Percentiles rank a stretch among this genome's conserved stretches.
Evolutionary conservation across 768 basidiomycete genomes (phyloP).

Genomic region (Russula compacta): DNA sequence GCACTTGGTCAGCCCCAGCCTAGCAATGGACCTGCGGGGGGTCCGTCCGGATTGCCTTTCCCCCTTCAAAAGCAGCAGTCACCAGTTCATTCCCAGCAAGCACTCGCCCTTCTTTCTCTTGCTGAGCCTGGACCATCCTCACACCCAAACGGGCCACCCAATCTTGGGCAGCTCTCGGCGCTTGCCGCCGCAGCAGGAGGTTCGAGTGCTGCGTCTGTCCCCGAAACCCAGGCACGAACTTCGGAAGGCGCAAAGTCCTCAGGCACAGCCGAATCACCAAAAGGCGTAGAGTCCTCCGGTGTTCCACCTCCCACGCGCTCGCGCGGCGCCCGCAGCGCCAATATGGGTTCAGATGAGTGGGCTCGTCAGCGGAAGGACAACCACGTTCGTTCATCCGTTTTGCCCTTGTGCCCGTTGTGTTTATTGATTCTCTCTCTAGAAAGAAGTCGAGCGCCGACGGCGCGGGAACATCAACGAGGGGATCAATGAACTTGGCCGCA

Average conservation of each 20-base stretch:
- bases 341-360: conserved; percentile 74
- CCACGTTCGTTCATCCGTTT: conserved; percentile 41
- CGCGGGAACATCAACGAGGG: conserved; percentile 96
- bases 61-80: conserved; percentile 5
- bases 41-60: conserved; percentile 15
- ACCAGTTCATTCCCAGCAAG: conserved; percentile 9
- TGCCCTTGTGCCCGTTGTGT: neutral
- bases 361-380: conserved; percentile 73
- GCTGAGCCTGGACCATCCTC: conserved; percentile 66
- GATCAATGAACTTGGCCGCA: conserved; percentile 82
- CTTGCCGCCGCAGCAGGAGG: conserved; percentile 20
- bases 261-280: neutral
- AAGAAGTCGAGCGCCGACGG: conserved; percentile 95
- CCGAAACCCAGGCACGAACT: neutral
- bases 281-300: conserved; percentile 3
- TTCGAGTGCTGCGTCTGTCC: neutral
- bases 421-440: conserved; percentile 40
- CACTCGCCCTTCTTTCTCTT: conserved; percentile 28
- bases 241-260: conserved; percentile 20
- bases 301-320: conserved; percentile 23
- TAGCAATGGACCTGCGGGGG: conserved; percentile 4
- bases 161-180: conserved; percentile 48
- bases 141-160: conserved; percentile 60
- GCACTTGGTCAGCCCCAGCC: conserved; percentile 5
- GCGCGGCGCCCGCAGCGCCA: conserved; percentile 46